Conservation (phyloP, 768 basidiomycete species). For the Serpula lacrymans region DNA sequence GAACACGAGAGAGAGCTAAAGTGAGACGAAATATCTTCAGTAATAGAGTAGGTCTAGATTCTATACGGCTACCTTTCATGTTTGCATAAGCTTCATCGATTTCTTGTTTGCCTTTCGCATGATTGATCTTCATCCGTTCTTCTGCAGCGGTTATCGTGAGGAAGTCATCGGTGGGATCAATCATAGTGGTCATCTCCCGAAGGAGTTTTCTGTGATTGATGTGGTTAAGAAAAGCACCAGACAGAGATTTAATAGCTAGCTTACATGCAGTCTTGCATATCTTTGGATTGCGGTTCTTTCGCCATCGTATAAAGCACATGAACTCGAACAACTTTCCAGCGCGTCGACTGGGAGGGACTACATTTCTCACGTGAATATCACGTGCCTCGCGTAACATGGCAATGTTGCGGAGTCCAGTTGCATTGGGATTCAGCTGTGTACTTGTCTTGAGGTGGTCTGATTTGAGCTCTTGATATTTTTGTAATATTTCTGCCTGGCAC, state of each 20-base stretch:
- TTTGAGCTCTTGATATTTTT: too few relatives aligned
- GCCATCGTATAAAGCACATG: conserved; percentile 18
- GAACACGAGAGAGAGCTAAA: conserved; percentile 56
- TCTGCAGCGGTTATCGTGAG: conserved; percentile 72
- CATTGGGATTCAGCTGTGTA: neutral
- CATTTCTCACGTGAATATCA: neutral
- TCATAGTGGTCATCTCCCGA: conserved; percentile 65
- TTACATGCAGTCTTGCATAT: conserved; percentile 34
- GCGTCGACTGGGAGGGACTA: too few relatives aligned
- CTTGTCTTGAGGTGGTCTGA: too few relatives aligned
- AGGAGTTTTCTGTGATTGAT: conserved; percentile 52
- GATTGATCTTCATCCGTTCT: conserved; percentile 59
- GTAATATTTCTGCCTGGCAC: too few relatives aligned
- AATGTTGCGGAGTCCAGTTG: neutral
- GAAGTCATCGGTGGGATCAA: conserved; percentile 78
- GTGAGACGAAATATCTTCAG: neutral
- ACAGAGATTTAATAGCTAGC: conserved; percentile 1
- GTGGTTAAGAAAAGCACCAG: too few relatives aligned
- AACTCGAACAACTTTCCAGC: too few relatives aligned
- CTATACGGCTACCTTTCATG: conserved; percentile 51
- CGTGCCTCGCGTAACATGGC: neutral
- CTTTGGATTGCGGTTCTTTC: conserved; percentile 28
- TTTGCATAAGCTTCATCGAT: conserved; percentile 63
- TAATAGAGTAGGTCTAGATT: neutral
- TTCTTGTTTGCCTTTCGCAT: conserved; percentile 59